Conservation (phyloP, 2,329 filamentous ascomycete species). For the Juglanconis sp. region DNA sequence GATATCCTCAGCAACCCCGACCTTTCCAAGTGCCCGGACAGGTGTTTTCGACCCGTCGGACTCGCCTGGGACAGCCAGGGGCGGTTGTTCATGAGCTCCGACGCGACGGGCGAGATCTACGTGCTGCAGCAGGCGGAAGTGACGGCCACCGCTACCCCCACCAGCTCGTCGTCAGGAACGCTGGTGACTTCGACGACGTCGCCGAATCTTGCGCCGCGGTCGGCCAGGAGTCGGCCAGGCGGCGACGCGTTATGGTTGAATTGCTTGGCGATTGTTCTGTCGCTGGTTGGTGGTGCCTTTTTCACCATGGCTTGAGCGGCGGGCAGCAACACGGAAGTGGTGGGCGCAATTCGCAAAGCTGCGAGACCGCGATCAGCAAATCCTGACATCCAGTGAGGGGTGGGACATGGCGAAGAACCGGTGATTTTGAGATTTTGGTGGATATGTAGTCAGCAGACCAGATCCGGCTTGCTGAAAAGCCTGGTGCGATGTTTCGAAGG, state of each 20-base stretch:
- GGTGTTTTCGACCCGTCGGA: conserved; percentile 62
- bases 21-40: conserved; percentile 47
- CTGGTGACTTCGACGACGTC: conserved; percentile 17
- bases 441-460: background rate
- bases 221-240: conserved; percentile 13
- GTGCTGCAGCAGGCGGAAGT: conserved; percentile 38
- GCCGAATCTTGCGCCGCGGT: conserved; percentile 19
- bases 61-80: conserved; percentile 49
- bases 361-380: background rate
- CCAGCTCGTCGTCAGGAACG: conserved; percentile 14
- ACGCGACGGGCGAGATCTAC: conserved; percentile 64
- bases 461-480: background rate
- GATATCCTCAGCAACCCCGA: conserved; percentile 57
- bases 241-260: conserved; percentile 15
- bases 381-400: background rate
- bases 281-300: conserved; percentile 20
- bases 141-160: background rate
- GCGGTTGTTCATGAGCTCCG: conserved; percentile 60
- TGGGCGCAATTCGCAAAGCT: background rate
- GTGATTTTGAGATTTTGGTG: background rate
- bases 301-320: conserved; percentile 14
- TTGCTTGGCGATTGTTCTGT: conserved; percentile 18
- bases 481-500: background rate
- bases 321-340: background rate
- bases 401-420: background rate